phyloP scores from a whole-genome alignment of 352 stramenopile species.

The Peronospora tabacina region DNA sequence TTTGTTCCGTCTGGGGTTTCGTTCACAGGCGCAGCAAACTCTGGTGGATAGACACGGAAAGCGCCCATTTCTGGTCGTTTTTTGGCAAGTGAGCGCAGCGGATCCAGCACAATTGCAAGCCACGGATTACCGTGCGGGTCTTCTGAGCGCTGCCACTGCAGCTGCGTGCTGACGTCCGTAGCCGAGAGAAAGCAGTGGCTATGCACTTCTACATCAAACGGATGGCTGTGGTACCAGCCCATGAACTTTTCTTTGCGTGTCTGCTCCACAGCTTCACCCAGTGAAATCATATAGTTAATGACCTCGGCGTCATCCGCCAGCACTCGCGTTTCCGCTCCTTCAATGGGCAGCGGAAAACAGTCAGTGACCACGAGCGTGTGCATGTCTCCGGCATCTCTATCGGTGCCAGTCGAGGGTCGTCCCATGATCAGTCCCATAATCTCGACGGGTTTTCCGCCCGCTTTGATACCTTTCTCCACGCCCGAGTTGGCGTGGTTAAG shows the following conservation, averaged over 20 bases:
- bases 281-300: slow-evolving; percentile 99
- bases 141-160: slow-evolving; percentile 97
- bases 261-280: slow-evolving; percentile 91
- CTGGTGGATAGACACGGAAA: slow-evolving; percentile 96
- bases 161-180: slow-evolving; percentile 96
- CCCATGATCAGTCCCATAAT: slow-evolving; percentile 99
- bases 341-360: slow-evolving; percentile 96
- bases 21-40: slow-evolving; percentile 90
- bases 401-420: slow-evolving; percentile 77
- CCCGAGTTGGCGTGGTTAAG: slow-evolving; percentile 96
- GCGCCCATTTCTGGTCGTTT: slow-evolving; percentile 92
- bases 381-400: slow-evolving; percentile 81
- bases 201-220: slow-evolving; percentile 95
- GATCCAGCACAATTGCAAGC: slow-evolving; percentile 97
- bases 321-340: slow-evolving; percentile 92
- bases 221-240: slow-evolving; percentile 99
- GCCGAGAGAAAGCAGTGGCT: slow-evolving; percentile 96
- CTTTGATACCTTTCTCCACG: slow-evolving; percentile 96
- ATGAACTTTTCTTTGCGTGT: slow-evolving; percentile 97
- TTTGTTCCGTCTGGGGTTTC: slow-evolving; percentile 94
- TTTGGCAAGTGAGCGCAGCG: slow-evolving; percentile 90
- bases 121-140: slow-evolving; percentile 94
- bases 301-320: slow-evolving; percentile 95
- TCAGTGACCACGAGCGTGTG: slow-evolving; percentile 96
- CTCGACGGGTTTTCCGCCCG: slow-evolving; percentile 93